Evolutionary conservation across 2,329 filamentous ascomycete genomes (phyloP).

Genomic region (Ophiostoma sp.): DNA sequence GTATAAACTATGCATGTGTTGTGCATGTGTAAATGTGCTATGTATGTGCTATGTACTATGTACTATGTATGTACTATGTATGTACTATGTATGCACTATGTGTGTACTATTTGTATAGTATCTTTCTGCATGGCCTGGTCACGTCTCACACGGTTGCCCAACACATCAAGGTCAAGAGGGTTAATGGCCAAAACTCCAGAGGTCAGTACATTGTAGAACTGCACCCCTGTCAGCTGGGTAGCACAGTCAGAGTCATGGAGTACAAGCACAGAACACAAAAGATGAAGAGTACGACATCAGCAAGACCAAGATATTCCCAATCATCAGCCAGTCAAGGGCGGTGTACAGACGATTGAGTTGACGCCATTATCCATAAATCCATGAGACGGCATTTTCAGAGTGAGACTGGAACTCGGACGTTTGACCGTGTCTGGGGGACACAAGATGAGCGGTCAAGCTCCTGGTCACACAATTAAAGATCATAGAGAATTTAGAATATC

Average conservation of each 20-base stretch:
- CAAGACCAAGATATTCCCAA: not conserved
- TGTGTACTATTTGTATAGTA: not conserved
- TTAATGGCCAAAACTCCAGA: not conserved
- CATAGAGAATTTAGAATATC: not conserved
- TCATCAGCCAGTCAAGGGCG: not conserved
- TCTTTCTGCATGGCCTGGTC: not conserved
- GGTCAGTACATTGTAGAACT: not conserved
- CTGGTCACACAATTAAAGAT: not conserved
- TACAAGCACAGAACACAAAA: not conserved
- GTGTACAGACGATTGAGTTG: not conserved
- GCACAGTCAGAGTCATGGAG: not conserved
- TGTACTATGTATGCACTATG: not conserved
- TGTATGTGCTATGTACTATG: not conserved
- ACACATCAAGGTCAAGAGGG: not conserved
- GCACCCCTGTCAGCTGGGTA: not conserved
- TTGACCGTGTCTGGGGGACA: not conserved
- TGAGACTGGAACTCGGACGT: not conserved
- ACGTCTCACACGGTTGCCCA: not conserved
- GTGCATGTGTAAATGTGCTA: not conserved
- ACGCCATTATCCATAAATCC: not conserved
- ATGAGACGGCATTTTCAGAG: not conserved
- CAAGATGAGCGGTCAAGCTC: constrained; percentile 12
- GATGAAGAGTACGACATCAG: not conserved
- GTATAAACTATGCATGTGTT: not conserved
- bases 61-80: not conserved